Base-by-base conservation (phyloP, 73 alveolate genomes). In the Tetrahymena thermophila region DNA sequence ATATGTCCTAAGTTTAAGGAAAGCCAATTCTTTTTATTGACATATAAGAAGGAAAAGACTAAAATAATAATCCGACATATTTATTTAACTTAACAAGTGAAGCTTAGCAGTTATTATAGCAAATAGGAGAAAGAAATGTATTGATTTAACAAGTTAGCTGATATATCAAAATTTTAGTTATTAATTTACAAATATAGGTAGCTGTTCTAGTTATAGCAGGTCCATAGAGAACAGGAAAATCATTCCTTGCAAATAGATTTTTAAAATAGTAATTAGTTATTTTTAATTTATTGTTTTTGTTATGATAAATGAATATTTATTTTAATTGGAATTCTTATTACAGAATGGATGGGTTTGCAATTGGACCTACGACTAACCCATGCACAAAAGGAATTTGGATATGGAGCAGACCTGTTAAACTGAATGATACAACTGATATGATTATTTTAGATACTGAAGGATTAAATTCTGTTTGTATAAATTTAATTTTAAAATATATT, bases 331-430 rank as follows among this genome's bases (percentile, higher is more conserved):
- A 56, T 85, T 94, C 25, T 85, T 96, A 9, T 85, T 35, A 58
- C n/a, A 97, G 96, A 96, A 96, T 95, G 96, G 96, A 96, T 42
- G 99, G 99, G 21, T 98, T 98, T 85, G 97, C 97, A 40, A 97
- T 98, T 10, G 99, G 99, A 8, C 97, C 99, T 89, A 98, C 99
- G 10, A 98, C 99, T 35, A 89, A 96, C 95, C 99, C 99, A 3
- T 98, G 99, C 94, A 98, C 99, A 10, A 98, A 98, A 96, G 99
- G 99, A 17, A 98, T 98, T 89, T 98, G 99, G 99, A 97, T 98
- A 94, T 98, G 99, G 99, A 98, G 98, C 71, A 95, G 96, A 85
- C 99, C 99, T 31, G 97, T 97, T 42, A 94, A 96, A 17, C 55
- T 97, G 10, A 96, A 95, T 85, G 96, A 97, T 31, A 97, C 97